Evolutionary conservation across 441 rosid genomes (phyloP).

Genomic region (Macaranga tanarius): DNA sequence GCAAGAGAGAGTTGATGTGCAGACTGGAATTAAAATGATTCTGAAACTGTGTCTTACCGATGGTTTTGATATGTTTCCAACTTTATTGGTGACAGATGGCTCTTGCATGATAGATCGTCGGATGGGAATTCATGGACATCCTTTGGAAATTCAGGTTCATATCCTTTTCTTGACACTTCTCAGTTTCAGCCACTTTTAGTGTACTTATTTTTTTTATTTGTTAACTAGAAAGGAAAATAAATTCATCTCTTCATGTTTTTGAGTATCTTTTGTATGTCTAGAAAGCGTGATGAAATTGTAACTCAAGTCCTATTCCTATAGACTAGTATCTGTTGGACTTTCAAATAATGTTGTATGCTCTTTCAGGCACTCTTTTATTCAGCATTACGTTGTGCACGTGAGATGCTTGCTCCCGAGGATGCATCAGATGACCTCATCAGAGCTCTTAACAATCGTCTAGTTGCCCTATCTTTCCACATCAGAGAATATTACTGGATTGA

Average conservation of each 20-base stretch:
- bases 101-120: conserved; percentile 92
- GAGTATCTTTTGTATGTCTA: no score
- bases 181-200: background rate
- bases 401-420: conserved; percentile 83
- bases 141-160: conserved; percentile 82
- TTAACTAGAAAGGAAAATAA: background rate
- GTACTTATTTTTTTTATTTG: no score
- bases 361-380: conserved; percentile 82
- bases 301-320: no score
- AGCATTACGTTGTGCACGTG: conserved; percentile 69
- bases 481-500: conserved; percentile 74
- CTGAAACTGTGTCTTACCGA: conserved; percentile 79
- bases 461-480: conserved; percentile 82
- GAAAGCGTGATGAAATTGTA: no score
- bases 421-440: conserved; percentile 73
- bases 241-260: background rate
- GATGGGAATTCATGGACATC: conserved; percentile 94
- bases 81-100: conserved; percentile 84
- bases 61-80: conserved; percentile 90
- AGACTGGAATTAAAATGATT: conserved; percentile 89
- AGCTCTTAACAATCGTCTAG: conserved; percentile 79
- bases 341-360: background rate
- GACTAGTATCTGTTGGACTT: no score
- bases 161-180: conserved; percentile 19
- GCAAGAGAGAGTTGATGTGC: conserved; percentile 87